phyloP scores from a whole-genome alignment of 352 stramenopile genomes.

The Aphanomyces stellatus region DNA sequence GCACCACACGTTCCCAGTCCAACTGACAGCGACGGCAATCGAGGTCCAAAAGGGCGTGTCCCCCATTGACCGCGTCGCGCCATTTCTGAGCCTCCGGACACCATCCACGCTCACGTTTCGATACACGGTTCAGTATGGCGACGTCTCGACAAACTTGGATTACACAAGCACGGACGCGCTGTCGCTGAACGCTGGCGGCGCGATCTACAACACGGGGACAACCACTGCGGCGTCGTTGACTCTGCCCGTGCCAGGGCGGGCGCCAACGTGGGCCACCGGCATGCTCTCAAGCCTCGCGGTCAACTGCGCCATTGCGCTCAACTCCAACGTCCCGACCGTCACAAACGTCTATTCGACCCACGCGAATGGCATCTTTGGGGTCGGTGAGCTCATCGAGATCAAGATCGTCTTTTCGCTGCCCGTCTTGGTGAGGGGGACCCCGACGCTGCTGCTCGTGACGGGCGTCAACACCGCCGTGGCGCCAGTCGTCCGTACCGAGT shows the following conservation, averaged over 20 bases:
- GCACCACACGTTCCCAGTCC: constrained; percentile 37
- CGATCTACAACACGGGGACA: constrained; percentile 36
- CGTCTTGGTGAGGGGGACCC: constrained; percentile 43
- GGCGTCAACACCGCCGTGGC: constrained; percentile 51
- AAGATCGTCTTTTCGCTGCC: constrained; percentile 63
- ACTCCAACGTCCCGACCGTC: constrained; percentile 41
- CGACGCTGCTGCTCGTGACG: constrained; percentile 57
- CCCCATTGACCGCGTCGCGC: constrained; percentile 31
- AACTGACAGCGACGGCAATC: constrained; percentile 38
- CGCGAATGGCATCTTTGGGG: constrained; percentile 53
- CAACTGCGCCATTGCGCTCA: constrained; percentile 39
- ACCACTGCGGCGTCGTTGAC: constrained; percentile 29
- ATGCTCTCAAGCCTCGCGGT: constrained; percentile 48
- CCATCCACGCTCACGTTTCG: constrained; percentile 44
- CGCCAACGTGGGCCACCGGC: constrained; percentile 50
- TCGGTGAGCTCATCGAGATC: constrained; percentile 59
- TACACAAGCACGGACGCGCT: constrained; percentile 60
- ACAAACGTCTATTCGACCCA: constrained; percentile 47
- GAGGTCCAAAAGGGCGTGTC: constrained; percentile 55
- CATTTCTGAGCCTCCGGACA: constrained; percentile 25
- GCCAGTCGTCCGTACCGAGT: constrained; percentile 29
- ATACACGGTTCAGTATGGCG: constrained; percentile 51
- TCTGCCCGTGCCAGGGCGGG: constrained; percentile 38
- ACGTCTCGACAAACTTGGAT: constrained; percentile 50
- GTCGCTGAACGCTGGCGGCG: constrained; percentile 20